Base-by-base conservation (phyloP, 768 basidiomycete species). In the Phallus indusiatus region DNA sequence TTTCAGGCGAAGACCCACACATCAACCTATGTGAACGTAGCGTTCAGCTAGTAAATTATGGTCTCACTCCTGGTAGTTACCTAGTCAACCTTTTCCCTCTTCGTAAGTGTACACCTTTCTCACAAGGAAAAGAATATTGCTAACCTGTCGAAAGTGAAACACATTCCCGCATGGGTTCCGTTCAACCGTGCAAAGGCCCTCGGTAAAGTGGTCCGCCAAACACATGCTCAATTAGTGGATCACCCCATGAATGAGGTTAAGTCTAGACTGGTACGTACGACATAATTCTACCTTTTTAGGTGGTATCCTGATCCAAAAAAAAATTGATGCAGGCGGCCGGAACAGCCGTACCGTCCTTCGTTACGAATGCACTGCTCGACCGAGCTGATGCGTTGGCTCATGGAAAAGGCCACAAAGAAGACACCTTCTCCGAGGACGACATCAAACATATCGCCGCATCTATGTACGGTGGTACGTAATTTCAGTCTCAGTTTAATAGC, bases 1-100 rank as follows among this genome's bases (percentile, higher is more conserved):
- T 66, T 54, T 62, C 64, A 2, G 61, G 65, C 1, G 49, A 66
- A 22, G 76, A 77, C 61, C 71, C 70, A 0, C 69, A 71, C 22
- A 64, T 74, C 14, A 51, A 67, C 22, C 54, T 65, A 34, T 68
- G 68, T 8, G 64, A 73, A 42, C 59, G 61, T 17, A 67, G 66
- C 1, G 62, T 68, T 36, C 46, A 56, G 0, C 60, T 59, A 17
- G 50, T 73, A 5, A 22, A 65, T 11, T 63, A 54, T 28, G 71
- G 70, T 24, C 67, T 63, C 0, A 52, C 67, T 11, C 71, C 71
- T 5, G 72, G 71, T 5, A 62, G 60, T 6, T 75, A 66, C 51
- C 61, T 72, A 2, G 73, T 74, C 14, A 71, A 59, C 22, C 3
- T 53, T 36, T 28, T 56, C 20, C 64, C 53, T 53, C 12, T 54